A percentile compares a stretch with the other conserved stretches of the same genome.
These are phyloP conservation scores for Pilaira anomala DNA, from an alignment of 192 early-diverging fungal species.

Conservation along the genomic window DNA sequence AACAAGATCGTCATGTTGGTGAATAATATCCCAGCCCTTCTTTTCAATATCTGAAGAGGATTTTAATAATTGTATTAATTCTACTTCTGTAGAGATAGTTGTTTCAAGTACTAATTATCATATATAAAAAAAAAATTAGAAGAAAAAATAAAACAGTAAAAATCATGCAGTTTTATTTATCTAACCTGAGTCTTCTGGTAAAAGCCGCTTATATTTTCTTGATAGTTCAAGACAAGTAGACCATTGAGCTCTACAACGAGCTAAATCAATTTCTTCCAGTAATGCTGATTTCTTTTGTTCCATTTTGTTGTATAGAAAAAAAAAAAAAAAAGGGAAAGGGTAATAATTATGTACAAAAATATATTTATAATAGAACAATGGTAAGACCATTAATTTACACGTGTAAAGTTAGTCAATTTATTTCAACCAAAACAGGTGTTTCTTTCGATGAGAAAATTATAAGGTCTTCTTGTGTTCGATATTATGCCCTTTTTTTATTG, in stretches of 20 bases:
- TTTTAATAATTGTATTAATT: conserved; percentile 13
- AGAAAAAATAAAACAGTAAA: background rate
- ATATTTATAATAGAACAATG: background rate
- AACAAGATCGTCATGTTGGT: conserved; percentile 6
- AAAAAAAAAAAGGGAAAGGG: background rate
- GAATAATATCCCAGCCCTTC: conserved; percentile 18
- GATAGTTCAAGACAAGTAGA: conserved; percentile 42
- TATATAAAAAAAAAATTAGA: background rate
- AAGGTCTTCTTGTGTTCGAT: too few species aligned
- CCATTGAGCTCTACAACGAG: conserved; percentile 31
- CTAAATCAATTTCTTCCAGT: conserved; percentile 12
- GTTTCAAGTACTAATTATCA: conserved; percentile 7
- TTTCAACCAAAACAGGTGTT: conserved; percentile 14
- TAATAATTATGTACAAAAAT: background rate
- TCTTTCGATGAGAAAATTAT: conserved; percentile 3
- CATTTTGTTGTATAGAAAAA: background rate
- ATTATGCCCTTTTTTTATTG: too few species aligned
- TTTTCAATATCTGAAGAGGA: background rate
- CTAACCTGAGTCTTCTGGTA: conserved; percentile 50
- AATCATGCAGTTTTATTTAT: background rate
- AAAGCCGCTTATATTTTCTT: conserved; percentile 47
- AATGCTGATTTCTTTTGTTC: background rate
- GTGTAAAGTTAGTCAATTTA: conserved; percentile 13
- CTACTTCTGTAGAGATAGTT: conserved; percentile 8
- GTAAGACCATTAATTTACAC: background rate